Conservation (phyloP, 1,139 yeast species). For the Meyerozyma guilliermondii region DNA sequence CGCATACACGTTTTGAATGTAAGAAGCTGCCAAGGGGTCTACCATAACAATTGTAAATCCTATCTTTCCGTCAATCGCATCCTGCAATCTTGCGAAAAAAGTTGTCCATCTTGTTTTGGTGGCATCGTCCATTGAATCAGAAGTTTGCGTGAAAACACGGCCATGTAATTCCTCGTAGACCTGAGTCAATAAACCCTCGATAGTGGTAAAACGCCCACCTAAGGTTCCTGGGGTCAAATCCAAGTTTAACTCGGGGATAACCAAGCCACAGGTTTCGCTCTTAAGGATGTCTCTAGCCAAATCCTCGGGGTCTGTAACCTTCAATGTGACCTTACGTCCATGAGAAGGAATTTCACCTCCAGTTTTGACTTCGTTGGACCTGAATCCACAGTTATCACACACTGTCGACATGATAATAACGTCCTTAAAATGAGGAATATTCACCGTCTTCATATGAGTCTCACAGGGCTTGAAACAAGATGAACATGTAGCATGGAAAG, state of each 20-base stretch:
- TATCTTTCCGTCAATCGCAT: slow-evolving; percentile 79
- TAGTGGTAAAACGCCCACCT: slow-evolving; percentile 96
- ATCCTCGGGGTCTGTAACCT: slow-evolving; percentile 88
- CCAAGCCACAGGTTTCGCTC: slow-evolving; percentile 87
- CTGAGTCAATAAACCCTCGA: slow-evolving; percentile 88
- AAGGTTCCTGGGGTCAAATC: slow-evolving; percentile 95
- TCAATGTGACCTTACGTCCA: slow-evolving; percentile 72
- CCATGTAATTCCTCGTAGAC: slow-evolving; percentile 85
- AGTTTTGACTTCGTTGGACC: slow-evolving; percentile 95
- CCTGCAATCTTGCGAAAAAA: slow-evolving; percentile 70
- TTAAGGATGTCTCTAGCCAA: slow-evolving; percentile 90
- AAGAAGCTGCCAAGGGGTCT: slow-evolving; percentile 93
- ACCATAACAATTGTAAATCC: slow-evolving; percentile 84
- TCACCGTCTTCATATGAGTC: slow-evolving; percentile 94
- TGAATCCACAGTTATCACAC: slow-evolving; percentile 91
- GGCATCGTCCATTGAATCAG: slow-evolving; percentile 85
- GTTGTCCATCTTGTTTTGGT: slow-evolving; percentile 75
- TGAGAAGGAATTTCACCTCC: slow-evolving; percentile 93
- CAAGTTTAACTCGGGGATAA: slow-evolving; percentile 80
- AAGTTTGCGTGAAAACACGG: slow-evolving; percentile 79
- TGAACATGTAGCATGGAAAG: slow-evolving; percentile 89
- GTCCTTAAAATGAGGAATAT: slow-evolving; percentile 96
- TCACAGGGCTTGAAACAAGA: slow-evolving; percentile 77
- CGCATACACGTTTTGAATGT: slow-evolving; percentile 95
- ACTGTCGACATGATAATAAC: slow-evolving; percentile 95